Evolutionary conservation across 2,329 filamentous ascomycete genomes (phyloP), one percentile per base, ranked within the genome.

Genomic region (Cordyceps cicadae): DNA sequence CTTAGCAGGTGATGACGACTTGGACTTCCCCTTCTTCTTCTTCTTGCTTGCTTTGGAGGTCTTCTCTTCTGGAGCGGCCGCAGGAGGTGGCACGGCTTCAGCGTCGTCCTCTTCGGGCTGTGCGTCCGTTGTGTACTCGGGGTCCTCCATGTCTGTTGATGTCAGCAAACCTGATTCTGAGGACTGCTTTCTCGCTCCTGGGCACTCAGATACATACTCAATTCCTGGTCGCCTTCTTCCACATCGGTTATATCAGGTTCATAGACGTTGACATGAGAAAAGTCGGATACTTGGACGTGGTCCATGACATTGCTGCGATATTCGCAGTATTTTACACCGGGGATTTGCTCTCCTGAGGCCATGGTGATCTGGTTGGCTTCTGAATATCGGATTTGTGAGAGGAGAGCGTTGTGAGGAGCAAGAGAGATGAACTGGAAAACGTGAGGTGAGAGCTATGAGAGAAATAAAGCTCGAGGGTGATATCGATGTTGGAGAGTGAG

Each of bases 1-100:
- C 39, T 50, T 54, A 24, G 52, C 15, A n/a, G 54, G 29, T 7
- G 57, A 39, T 46, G 46, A 15, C 39, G 61, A 54, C 52, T 46
- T 59, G 39, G 54, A 48, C 60, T 61, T 62, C 53, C 46, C 54
- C 56, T 64, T 61, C 50, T 64, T 64, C 63, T 64, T 66, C 62
- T 66, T 63, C 45, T 62, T 54, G 5, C 24, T 19, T 19, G 62
- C 60, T 34, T 51, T 37, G 8, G 62, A 41, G 26, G 57, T 24
- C 11, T 26, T 19, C 17, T 58, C 62, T n/a, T 55, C 32, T 32
- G 62, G 60, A 17, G 29, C 12, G 49, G 57, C 45, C 41, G 46
- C 56, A 9, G 32, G 37, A n/a, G 50, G 59, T 26, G 29, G 21
- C 24, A n/a, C 49, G n/a, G 41, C 62, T 37, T 61, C 61, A 29